Base-by-base conservation (phyloP, 1,284 basidiomycete genomes). In the Cryptococcus sp. region DNA sequence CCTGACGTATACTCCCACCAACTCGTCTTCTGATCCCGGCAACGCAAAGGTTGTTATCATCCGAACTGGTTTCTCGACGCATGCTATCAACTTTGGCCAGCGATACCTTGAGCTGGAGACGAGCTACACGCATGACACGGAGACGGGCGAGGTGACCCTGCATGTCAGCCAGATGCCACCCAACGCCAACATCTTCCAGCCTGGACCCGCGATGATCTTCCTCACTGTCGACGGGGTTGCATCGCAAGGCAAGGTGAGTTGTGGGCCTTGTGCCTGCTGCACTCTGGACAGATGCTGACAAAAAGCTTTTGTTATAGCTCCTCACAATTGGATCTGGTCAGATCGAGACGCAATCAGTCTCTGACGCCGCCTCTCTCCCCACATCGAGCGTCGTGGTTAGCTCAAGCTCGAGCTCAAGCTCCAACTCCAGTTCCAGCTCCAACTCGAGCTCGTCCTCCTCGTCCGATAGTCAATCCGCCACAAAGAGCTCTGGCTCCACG, bases 61-160 rank as follows among this genome's bases (percentile, higher is more conserved):
- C 56, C 89, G 95, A 59, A 85, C 88, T 22, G 95, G 95, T 13
- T 98, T 94, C 83, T 91, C 91, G 5, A 97, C 93, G 0, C 94
- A 97, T 77, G 91, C 87, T 39, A 90, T 96, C 87, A 94, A 70
- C 62, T 71, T 75, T 59, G 78, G 78, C 48, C 78, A 79, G 63
- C 66, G 77, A 53, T 80, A 78, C 62, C 70, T 93, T 62, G 91
- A 80, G 65, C 92, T 93, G 54, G 88, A 64, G 20, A 92, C 78
- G 85, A 85, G 80, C 87, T 95, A 87, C 81, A 88, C 87, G 1
- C 88, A 91, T 64, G 85, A 90, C 73, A 77, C 76, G 31, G 85
- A 90, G 68, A 67, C 67, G 15, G 90, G 90, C 13, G 85, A 84
- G n/a, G 87, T 88, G 16, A 84, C 83, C n/a, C 82, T 94, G 45